Conservation (phyloP, 1,139 yeast species). For the Candida frijolesensis region DNA sequence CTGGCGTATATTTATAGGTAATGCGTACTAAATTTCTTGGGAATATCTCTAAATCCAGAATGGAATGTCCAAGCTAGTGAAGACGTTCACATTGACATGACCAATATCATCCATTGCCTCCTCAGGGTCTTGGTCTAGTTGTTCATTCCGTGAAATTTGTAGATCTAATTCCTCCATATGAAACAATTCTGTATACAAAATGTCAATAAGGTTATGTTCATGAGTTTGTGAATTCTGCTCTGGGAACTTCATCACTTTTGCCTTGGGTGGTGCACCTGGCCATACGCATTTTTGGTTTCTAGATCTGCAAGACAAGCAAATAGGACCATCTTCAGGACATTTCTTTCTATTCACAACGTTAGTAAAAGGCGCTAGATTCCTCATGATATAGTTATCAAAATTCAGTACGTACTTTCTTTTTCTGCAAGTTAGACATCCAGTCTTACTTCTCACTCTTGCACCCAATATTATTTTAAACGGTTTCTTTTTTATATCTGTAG, state of each 20-base stretch:
- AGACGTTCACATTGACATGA: constrained; percentile 12
- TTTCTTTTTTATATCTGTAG: background rate
- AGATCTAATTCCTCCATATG: background rate
- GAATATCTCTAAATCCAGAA: background rate
- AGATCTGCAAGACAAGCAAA: constrained; percentile 14
- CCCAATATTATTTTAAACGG: constrained; percentile 16
- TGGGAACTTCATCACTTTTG: background rate
- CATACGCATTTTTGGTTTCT: constrained; percentile 15
- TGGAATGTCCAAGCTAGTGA: background rate
- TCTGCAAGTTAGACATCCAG: constrained; percentile 17
- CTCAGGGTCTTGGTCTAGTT: constrained; percentile 5
- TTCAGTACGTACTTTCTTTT: constrained; percentile 16
- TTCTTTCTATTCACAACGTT: constrained; percentile 12
- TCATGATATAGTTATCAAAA: no score
- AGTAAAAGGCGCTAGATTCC: background rate
- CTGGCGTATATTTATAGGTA: constrained; percentile 7
- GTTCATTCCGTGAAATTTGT: background rate
- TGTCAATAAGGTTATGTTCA: background rate
- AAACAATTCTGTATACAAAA: background rate
- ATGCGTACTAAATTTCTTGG: no score
- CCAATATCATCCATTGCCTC: constrained; percentile 16
- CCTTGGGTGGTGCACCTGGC: constrained; percentile 8
- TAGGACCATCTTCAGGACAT: constrained; percentile 16
- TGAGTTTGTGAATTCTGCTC: background rate
- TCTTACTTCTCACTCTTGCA: constrained; percentile 13